phyloP scores from a whole-genome alignment of 306 rosid genomes.

The Cucurbita pepo region DNA sequence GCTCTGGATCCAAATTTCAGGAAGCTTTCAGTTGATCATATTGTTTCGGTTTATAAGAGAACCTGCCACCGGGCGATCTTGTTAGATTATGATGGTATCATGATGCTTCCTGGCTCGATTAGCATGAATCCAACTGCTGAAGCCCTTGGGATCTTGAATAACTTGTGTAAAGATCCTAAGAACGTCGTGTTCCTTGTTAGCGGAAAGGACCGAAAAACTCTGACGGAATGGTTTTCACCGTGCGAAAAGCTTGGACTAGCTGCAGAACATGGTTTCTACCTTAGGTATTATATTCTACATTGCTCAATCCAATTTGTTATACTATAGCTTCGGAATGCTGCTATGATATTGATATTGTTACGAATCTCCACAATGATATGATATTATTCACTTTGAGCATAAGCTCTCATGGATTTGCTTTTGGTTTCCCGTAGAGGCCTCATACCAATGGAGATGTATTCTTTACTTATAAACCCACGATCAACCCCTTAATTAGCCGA shows the following conservation, averaged over 20 bases:
- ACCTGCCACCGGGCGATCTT: constrained; percentile 64
- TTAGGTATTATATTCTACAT: constrained; percentile 30
- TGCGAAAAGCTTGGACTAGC: constrained; percentile 68
- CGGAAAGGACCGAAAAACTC: constrained; percentile 57
- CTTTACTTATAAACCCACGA: too few relatives aligned
- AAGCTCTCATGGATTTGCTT: too few relatives aligned
- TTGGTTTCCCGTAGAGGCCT: too few relatives aligned
- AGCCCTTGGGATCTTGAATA: constrained; percentile 46
- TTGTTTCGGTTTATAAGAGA: constrained; percentile 75
- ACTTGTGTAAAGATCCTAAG: constrained; percentile 53
- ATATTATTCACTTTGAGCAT: too few relatives aligned
- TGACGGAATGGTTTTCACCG: constrained; percentile 60
- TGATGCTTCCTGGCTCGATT: constrained; percentile 53
- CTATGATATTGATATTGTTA: too few relatives aligned
- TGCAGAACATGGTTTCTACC: constrained; percentile 79
- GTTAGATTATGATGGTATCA: constrained; percentile 69
- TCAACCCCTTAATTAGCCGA: too few relatives aligned
- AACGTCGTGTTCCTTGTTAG: constrained; percentile 74
- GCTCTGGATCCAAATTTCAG: constrained; percentile 78
- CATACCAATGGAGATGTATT: too few relatives aligned
- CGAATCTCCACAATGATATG: too few relatives aligned
- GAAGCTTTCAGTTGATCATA: constrained; percentile 70
- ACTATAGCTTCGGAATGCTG: neutral
- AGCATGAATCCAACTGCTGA: constrained; percentile 49
- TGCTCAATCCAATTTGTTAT: neutral